Base-by-base conservation (phyloP, 2,329 filamentous ascomycete genomes). In the Cladosporium sp. region DNA sequence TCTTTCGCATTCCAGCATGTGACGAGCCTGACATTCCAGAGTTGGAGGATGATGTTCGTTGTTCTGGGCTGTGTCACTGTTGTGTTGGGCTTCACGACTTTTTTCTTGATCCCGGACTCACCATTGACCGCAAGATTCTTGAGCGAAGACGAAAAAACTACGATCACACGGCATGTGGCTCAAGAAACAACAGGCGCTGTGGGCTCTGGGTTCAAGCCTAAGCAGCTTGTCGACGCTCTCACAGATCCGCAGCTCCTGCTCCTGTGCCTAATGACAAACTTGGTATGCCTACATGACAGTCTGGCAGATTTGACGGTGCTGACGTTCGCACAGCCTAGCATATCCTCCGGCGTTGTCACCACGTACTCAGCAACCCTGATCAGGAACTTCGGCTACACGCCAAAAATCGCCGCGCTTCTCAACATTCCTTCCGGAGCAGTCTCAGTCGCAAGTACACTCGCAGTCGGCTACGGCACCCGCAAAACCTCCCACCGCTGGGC, bases 111-210 rank as follows among this genome's bases (percentile, higher is more conserved):
- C 6, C 68, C 70, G 11, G 89, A 91, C 73, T 33, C 52, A 86
- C 88, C 88, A 0, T 90, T 90, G 87, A 82, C 85, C 4, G 88
- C 88, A 28, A 87, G 87, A 74, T 90, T 88, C 76, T 89, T 88
- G 72, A 81, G 78, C 16, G 87, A 90, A 68, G 81, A 85, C 67
- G 73, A 75, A 44, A 75, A 72, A 79, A 81, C 80, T 35, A 80
- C 87, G 52, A 74, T 81, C 69, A 71, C 80, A 12, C 76, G 80
- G 64, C 78, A 80, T 49, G 76, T 81, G 40, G 74, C 78, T 10
- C 73, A 75, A 57, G 81, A 81, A 67, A 77, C 79, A 66, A 80
- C 78, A 5, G 79, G 79, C 69, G 72, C 80, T 23, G 75, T 77
- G 59, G 79, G 80, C 70, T 78, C 74, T 66, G 76, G 78, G 28